Conservation (phyloP, 169 alveolate species). For the Cryptosporidium bovis region DNA sequence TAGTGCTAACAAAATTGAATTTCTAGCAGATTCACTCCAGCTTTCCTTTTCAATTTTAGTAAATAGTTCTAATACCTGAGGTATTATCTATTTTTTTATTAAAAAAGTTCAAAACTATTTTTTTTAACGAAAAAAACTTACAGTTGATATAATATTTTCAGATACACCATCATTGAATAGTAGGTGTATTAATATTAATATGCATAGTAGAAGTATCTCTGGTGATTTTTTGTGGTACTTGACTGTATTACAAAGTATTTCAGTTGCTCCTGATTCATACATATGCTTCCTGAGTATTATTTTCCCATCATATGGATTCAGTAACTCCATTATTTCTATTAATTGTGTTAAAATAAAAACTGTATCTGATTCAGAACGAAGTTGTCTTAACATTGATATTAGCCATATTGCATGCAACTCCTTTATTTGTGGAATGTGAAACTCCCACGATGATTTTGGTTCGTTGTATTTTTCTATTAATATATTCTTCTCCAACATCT, state of each 20-base stretch:
- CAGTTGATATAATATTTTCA: slow-evolving; percentile 21
- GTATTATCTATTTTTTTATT: slow-evolving; percentile 33
- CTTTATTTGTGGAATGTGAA: slow-evolving; percentile 33
- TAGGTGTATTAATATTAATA: slow-evolving; percentile 33
- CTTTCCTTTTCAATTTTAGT: background rate
- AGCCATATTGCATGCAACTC: slow-evolving; percentile 64
- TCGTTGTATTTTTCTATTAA: background rate
- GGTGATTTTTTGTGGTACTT: slow-evolving; percentile 15
- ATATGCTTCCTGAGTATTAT: slow-evolving; percentile 23
- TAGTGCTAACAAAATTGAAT: slow-evolving; percentile 41
- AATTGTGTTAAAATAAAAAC: slow-evolving; percentile 48
- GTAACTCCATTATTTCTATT: slow-evolving; percentile 48
- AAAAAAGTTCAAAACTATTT: background rate
- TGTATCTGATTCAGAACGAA: slow-evolving; percentile 54
- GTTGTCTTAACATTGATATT: slow-evolving; percentile 37
- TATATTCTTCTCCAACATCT: background rate
- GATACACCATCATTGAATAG: slow-evolving; percentile 65
- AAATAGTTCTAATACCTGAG: slow-evolving; percentile 44
- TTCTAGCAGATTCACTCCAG: slow-evolving; percentile 12
- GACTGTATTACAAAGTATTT: slow-evolving; percentile 14
- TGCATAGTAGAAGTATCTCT: slow-evolving; percentile 34
- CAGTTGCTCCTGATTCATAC: slow-evolving; percentile 72
- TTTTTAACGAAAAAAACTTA: slow-evolving; percentile 10
- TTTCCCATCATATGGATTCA: slow-evolving; percentile 62
- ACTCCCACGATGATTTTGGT: slow-evolving; percentile 1